phyloP scores from a whole-genome alignment of 2,329 filamentous ascomycete genomes.

The Aspergillus caelatus region DNA sequence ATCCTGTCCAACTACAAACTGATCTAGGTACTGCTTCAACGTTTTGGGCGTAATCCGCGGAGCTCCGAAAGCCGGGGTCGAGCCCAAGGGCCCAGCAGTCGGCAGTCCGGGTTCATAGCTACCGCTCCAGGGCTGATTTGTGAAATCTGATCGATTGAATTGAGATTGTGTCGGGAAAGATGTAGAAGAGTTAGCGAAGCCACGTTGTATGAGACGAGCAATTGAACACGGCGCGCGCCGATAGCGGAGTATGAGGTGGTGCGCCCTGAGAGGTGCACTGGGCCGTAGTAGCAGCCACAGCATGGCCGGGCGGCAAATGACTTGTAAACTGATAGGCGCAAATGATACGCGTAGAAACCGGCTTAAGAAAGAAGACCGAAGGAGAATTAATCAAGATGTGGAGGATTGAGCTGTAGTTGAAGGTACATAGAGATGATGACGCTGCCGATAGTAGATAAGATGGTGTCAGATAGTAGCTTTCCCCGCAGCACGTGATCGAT shows the following conservation, averaged over 20 bases:
- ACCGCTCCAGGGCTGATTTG: conserved; percentile 63
- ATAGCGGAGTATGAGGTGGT: conserved; percentile 26
- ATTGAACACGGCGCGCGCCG: conserved; percentile 19
- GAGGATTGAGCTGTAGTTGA: conserved; percentile 3
- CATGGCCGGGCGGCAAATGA: conserved; percentile 30
- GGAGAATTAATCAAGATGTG: neutral
- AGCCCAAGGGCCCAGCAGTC: conserved; percentile 65
- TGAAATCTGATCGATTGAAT: conserved; percentile 65
- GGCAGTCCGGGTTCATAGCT: conserved; percentile 65
- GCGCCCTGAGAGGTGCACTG: conserved; percentile 24
- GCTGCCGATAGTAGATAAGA: conserved; percentile 21
- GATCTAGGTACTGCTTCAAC: conserved; percentile 88
- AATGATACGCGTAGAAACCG: neutral
- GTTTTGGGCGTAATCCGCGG: conserved; percentile 63
- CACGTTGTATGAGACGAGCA: conserved; percentile 17
- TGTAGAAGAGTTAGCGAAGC: conserved; percentile 33
- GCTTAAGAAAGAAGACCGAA: neutral
- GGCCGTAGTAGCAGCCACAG: conserved; percentile 34
- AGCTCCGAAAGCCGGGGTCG: conserved; percentile 59
- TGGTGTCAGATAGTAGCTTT: conserved; percentile 21
- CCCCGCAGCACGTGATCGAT: conserved; percentile 28
- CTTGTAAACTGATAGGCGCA: neutral
- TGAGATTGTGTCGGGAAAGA: conserved; percentile 49
- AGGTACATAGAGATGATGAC: conserved; percentile 4
- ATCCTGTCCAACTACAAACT: conserved; percentile 95